Evolutionary conservation across 1,284 basidiomycete genomes (phyloP).

Genomic region (Cutaneotrichosporon cyanovorans): DNA sequence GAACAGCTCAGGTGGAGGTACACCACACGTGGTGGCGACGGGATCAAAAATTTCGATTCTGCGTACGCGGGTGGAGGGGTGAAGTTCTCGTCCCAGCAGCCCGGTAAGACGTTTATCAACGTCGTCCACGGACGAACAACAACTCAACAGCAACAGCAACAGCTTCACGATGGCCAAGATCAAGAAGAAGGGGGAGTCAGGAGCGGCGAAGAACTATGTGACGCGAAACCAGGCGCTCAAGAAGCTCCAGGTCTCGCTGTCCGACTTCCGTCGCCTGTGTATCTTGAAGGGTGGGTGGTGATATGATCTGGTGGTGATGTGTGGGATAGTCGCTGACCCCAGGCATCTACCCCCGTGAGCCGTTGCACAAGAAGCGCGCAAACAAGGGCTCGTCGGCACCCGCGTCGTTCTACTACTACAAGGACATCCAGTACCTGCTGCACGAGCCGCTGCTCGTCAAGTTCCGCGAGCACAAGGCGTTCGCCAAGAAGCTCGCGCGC

Average conservation of each 20-base stretch:
- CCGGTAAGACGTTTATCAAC: neutral
- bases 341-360: slow-evolving; percentile 98
- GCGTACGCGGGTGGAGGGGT: neutral
- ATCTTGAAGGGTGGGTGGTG: slow-evolving; percentile 79
- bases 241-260: slow-evolving; percentile 91
- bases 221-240: slow-evolving; percentile 85
- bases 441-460: slow-evolving; percentile 96
- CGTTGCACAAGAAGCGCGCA: slow-evolving; percentile 81
- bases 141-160: slow-evolving; percentile 1
- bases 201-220: slow-evolving; percentile 89
- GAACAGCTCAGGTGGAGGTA: slow-evolving; percentile 7
- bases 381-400: slow-evolving; percentile 97
- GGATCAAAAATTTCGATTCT: slow-evolving; percentile 17
- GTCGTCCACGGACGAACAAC: neutral
- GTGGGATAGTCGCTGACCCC: slow-evolving; percentile 6
- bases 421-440: slow-evolving; percentile 94
- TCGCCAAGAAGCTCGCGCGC: slow-evolving; percentile 92
- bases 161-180: slow-evolving; percentile 67
- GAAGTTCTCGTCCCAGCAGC: neutral
- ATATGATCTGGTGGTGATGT: neutral
- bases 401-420: slow-evolving; percentile 96
- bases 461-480: slow-evolving; percentile 94
- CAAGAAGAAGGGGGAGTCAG: slow-evolving; percentile 81
- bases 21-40: slow-evolving; percentile 12
- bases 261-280: slow-evolving; percentile 94